Percentiles rank a stretch among this genome's conserved stretches.
Conservation (phyloP, 768 basidiomycete species). For the Trametes coccinea region DNA sequence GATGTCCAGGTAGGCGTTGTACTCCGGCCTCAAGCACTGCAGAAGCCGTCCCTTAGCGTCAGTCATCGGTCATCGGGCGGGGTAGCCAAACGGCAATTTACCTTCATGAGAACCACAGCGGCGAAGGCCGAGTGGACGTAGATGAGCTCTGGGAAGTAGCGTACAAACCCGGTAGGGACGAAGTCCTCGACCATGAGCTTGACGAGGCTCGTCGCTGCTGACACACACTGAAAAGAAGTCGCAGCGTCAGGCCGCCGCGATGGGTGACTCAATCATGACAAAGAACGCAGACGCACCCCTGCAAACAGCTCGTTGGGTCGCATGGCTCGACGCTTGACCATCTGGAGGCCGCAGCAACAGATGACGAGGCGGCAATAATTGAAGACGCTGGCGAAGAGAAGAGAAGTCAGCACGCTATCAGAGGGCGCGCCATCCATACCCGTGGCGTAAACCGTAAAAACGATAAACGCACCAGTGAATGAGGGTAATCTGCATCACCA, state of each 20-base stretch:
- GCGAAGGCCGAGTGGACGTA: conserved; percentile 51
- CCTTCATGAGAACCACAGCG: conserved; percentile 61
- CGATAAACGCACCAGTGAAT: conserved; percentile 11
- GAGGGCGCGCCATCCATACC: background rate
- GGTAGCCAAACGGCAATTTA: conserved; percentile 30
- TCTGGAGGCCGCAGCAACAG: conserved; percentile 55
- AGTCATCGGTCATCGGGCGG: background rate
- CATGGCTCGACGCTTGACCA: conserved; percentile 43
- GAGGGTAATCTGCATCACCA: conserved; percentile 21
- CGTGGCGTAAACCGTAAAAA: background rate
- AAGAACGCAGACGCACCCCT: conserved; percentile 19
- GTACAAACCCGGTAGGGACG: conserved; percentile 54
- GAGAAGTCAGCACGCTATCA: background rate
- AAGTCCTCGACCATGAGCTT: conserved; percentile 52
- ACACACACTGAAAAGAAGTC: conserved; percentile 40
- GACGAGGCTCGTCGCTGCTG: conserved; percentile 58
- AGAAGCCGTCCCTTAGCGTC: background rate
- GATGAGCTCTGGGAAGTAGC: conserved; percentile 51
- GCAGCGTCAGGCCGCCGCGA: background rate
- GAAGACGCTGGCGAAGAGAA: conserved; percentile 12
- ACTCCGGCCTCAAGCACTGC: conserved; percentile 46
- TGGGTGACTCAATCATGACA: background rate
- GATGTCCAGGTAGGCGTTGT: conserved; percentile 41
- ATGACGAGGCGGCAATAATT: conserved; percentile 49
- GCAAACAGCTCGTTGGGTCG: conserved; percentile 27